Percentiles rank a stretch among this genome's conserved stretches.
Conservation (phyloP, 495 filamentous ascomycete species). For the Friedmanniomyces endolithicus region DNA sequence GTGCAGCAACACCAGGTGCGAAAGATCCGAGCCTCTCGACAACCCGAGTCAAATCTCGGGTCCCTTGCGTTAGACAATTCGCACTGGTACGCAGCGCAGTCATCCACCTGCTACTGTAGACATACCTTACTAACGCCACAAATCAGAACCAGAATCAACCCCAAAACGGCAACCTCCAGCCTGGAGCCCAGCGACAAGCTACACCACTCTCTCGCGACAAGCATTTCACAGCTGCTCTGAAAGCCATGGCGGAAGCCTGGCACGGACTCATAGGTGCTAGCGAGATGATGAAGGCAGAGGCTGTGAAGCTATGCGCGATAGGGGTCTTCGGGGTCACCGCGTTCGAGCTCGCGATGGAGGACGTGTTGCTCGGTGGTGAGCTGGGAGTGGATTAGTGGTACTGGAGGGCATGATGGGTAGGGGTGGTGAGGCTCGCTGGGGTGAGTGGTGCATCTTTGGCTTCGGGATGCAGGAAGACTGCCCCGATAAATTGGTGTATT, state of each 20-base stretch:
- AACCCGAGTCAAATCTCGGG: too few species aligned
- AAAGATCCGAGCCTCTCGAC: constrained; percentile 15
- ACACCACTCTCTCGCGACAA: not conserved
- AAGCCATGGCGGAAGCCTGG: not conserved
- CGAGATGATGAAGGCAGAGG: not conserved
- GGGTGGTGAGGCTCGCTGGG: not conserved
- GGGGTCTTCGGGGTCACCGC: not conserved
- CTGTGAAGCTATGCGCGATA: not conserved
- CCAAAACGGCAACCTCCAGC: not conserved
- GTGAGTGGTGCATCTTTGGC: too few species aligned
- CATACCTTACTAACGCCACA: not conserved
- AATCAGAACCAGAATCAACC: not conserved
- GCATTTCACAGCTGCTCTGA: not conserved
- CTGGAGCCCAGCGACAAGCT: not conserved
- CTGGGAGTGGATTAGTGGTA: not conserved
- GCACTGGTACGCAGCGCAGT: too few species aligned
- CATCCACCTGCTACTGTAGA: not conserved
- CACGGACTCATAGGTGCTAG: not conserved
- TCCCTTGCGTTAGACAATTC: too few species aligned
- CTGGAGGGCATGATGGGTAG: not conserved
- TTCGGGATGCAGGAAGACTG: too few species aligned
- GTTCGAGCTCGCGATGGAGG: not conserved
- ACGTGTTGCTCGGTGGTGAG: not conserved
- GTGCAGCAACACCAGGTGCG: constrained; percentile 25
- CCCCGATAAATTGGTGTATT: too few species aligned